phyloP scores from a whole-genome alignment of 768 basidiomycete species.

The Pholiota molesta region DNA sequence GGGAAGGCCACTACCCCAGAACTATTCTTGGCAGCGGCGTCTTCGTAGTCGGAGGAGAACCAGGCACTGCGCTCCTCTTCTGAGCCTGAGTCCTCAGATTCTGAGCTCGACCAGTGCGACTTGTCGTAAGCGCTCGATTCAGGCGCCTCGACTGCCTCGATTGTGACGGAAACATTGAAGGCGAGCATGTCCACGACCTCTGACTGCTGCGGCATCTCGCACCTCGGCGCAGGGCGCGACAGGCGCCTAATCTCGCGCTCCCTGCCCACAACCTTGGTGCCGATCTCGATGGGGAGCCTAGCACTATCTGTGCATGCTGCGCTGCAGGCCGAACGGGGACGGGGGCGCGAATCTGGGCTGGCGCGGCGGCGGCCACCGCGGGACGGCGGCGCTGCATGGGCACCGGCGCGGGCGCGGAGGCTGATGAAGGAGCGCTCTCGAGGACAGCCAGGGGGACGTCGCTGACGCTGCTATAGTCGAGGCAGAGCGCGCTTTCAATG shows the following conservation, averaged over 20 bases:
- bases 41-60: neutral
- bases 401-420: neutral
- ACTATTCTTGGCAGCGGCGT: no score
- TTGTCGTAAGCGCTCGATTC: neutral
- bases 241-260: constrained; percentile 10
- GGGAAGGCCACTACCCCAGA: no score
- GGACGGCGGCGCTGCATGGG: neutral
- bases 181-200: constrained; percentile 6
- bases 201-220: constrained; percentile 28
- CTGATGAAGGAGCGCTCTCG: constrained; percentile 16
- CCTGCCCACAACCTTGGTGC: constrained; percentile 3
- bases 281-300: neutral
- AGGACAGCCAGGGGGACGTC: constrained; percentile 26
- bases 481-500: constrained; percentile 41
- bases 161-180: constrained; percentile 21
- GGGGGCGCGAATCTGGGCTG: neutral
- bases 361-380: no score
- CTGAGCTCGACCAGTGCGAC: neutral
- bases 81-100: neutral
- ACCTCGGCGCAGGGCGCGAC: constrained; percentile 22
- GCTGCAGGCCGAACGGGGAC: neutral
- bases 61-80: neutral
- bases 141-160: neutral
- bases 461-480: constrained; percentile 43
- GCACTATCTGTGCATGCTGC: neutral